Base-by-base conservation (phyloP, 495 filamentous ascomycete species). In the Pseudomonodictys pantanalensis region DNA sequence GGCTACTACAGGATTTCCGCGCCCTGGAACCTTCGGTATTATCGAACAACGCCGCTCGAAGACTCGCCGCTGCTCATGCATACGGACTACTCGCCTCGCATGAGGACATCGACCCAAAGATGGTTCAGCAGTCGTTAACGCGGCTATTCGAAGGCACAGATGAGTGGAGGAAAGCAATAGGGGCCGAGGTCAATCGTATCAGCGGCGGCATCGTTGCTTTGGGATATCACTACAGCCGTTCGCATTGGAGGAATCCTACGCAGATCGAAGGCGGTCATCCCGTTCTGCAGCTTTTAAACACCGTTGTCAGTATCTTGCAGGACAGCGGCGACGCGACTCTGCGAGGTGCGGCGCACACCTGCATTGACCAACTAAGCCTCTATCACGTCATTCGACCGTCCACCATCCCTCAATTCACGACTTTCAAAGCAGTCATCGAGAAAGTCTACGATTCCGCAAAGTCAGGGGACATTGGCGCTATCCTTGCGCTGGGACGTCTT, bases 61-160 rank as follows among this genome's bases (percentile, higher is more conserved):
- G 91, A 30, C 72, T 74, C 38, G 74, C 81, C 15, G 82, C 85
- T 7, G 83, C 90, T 26, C 82, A 84, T 47, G 81, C 85, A 0
- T 86, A 92, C 60, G 93, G 93, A 3, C 83, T 97, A 23, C 73
- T 97, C 1, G 84, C 81, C 2, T 86, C 89, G 1, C 85, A 91
- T 64, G 76, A 79, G 20, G 64, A 75, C 51, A 77, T 77, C 23
- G 17, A 72, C 9, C 66, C 73, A 15, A 55, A 55, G 2, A 52
- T 71, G 3, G 56, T 83, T 15, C 55, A 63, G 7, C 68, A 64
- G n/a, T 74, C 82, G 24, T 61, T 81, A 3, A 35, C 63, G 0
- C 66, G 74, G 9, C 69, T 85, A 26, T 65, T 75, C 17, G 58
- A 63, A 25, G 76, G 72, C 15, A 68, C 78, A 1, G 53, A 71